phyloP scores from a whole-genome alignment of 2,329 filamentous ascomycete genomes.

The Fusarium floridanum region DNA sequence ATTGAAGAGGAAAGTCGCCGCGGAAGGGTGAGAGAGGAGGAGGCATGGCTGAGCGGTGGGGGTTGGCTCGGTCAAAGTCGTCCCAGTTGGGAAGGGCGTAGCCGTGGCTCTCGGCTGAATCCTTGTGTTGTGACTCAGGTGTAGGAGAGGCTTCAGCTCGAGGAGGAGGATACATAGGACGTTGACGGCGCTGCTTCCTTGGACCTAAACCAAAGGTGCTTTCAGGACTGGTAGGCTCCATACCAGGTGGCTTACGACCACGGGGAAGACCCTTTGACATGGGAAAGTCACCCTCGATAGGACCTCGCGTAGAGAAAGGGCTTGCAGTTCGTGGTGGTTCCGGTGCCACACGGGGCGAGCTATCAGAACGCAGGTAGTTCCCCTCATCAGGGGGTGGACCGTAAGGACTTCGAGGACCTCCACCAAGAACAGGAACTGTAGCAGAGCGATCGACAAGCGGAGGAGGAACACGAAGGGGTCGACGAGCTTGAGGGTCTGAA shows the following conservation, averaged over 20 bases:
- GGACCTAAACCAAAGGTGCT: conserved; percentile 26
- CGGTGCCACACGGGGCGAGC: conserved; percentile 20
- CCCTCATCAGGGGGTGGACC: conserved; percentile 39
- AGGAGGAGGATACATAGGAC: conserved; percentile 40
- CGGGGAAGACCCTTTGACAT: conserved; percentile 52
- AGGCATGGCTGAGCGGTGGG: conserved; percentile 52
- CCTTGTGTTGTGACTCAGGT: background rate
- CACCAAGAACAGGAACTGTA: conserved; percentile 17
- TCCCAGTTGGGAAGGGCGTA: conserved; percentile 46
- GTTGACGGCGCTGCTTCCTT: conserved; percentile 39
- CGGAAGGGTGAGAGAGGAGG: conserved; percentile 51
- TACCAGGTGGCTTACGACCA: conserved; percentile 46
- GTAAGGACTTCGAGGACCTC: conserved; percentile 38
- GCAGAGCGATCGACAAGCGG: conserved; percentile 32
- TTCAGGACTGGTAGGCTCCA: conserved; percentile 16
- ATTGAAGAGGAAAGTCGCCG: conserved; percentile 21
- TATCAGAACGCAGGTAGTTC: conserved; percentile 35
- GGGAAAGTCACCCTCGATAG: conserved; percentile 52
- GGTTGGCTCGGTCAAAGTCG: conserved; percentile 45
- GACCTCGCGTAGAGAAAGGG: conserved; percentile 43
- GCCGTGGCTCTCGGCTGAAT: conserved; percentile 18
- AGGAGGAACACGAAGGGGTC: conserved; percentile 43
- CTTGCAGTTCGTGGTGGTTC: conserved; percentile 41
- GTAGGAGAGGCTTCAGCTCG: conserved; percentile 22
- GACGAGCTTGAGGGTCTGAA: conserved; percentile 39